Percentiles rank a stretch among this genome's conserved stretches.
Conservation (phyloP, 139 green algal species). For the Pedinophyceae sp. region DNA sequence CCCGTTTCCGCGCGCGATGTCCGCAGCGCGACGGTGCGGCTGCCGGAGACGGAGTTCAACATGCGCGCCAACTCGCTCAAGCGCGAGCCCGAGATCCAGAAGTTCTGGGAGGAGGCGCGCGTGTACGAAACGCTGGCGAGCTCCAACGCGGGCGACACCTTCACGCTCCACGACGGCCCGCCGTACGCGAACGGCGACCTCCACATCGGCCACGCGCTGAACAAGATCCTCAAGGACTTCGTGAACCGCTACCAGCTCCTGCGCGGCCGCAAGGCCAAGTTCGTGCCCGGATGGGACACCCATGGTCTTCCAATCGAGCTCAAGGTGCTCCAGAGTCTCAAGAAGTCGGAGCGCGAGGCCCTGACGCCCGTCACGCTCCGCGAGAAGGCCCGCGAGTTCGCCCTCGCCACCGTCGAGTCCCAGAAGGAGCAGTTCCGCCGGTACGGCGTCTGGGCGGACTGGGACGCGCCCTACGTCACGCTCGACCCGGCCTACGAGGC, state of each 20-base stretch:
- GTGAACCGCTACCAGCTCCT: conserved; percentile 69
- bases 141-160: conserved; percentile 34
- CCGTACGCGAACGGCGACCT: conserved; percentile 98
- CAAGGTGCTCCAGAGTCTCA: conserved; percentile 79
- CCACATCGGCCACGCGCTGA: conserved; percentile 95
- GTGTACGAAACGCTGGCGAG: conserved; percentile 54
- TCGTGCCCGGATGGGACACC: conserved; percentile 94
- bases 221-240: conserved; percentile 99
- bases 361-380: conserved; percentile 72
- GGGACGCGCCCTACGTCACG: conserved; percentile 88
- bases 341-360: conserved; percentile 30
- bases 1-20: too few relatives aligned
- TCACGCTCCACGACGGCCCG: conserved; percentile 94
- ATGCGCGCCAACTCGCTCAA: conserved; percentile 81
- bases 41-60: conserved; percentile 84
- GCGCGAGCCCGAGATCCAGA: conserved; percentile 86
- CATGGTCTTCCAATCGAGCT: conserved; percentile 98
- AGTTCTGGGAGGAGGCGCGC: conserved; percentile 59
- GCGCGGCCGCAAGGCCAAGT: conserved; percentile 44
- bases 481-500: conserved; percentile 77
- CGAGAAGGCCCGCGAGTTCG: conserved; percentile 70
- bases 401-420: conserved; percentile 65
- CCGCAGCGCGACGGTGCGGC: conserved; percentile 68
- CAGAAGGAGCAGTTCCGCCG: conserved; percentile 83
- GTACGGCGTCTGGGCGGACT: conserved; percentile 91